Conservation (phyloP, 345 rosid species). For the Salix udensis region DNA sequence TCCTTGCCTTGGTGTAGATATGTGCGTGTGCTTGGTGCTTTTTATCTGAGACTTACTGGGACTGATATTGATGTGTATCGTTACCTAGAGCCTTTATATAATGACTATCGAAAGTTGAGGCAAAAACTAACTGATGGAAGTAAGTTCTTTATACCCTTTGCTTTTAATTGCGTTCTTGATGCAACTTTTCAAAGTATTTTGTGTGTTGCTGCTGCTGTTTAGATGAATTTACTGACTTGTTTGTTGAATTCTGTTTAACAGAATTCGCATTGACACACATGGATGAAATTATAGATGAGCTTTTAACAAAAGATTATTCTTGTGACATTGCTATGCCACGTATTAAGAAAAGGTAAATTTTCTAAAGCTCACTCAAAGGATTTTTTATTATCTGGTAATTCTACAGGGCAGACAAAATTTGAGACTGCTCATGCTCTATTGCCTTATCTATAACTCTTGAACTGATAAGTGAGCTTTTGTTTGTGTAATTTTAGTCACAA, state of each 20-base stretch:
- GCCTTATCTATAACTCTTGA: neutral
- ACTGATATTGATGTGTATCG: conserved; percentile 72
- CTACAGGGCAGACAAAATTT: neutral
- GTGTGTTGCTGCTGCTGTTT: neutral
- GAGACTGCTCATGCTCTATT: neutral
- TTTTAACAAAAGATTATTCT: conserved; percentile 73
- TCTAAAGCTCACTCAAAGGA: neutral
- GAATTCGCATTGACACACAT: conserved; percentile 66
- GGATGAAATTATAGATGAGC: conserved; percentile 86
- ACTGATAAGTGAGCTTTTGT: neutral
- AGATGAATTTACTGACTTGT: neutral
- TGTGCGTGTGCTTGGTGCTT: conserved; percentile 85
- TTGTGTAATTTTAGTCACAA: neutral
- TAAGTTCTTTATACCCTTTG: conserved; percentile 26
- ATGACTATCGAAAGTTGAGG: conserved; percentile 83
- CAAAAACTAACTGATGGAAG: conserved; percentile 60
- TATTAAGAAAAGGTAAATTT: conserved; percentile 66
- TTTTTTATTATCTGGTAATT: neutral
- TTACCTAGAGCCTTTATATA: conserved; percentile 77
- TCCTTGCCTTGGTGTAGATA: conserved; percentile 42
- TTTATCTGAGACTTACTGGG: conserved; percentile 80
- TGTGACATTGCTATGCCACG: conserved; percentile 89
- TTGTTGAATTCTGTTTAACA: conserved; percentile 16
- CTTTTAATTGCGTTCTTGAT: neutral
- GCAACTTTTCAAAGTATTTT: neutral